A percentile compares a stretch with the other conserved stretches of the same genome.
These are phyloP conservation scores for Globisporangium spinosum DNA, from an alignment of 352 stramenopile species.

Conservation along the genomic window DNA sequence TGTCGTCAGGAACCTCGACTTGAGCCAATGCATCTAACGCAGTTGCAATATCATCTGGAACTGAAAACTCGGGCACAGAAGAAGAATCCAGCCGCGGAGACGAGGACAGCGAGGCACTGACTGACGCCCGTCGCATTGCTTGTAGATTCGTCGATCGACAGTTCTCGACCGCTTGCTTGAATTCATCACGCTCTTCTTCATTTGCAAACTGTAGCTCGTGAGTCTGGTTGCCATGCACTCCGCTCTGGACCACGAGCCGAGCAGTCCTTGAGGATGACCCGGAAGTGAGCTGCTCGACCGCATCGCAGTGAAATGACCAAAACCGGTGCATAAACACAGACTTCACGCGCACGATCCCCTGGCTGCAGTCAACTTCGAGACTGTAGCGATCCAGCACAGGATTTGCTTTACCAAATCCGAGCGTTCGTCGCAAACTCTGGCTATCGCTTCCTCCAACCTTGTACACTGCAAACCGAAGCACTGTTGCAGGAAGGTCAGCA, in stretches of 20 bases:
- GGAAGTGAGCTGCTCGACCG: slow-evolving; percentile 45
- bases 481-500: slow-evolving; percentile 49
- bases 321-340: slow-evolving; percentile 83
- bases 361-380: slow-evolving; percentile 66
- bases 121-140: slow-evolving; percentile 34
- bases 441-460: slow-evolving; percentile 63
- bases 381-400: slow-evolving; percentile 74
- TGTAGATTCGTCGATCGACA: slow-evolving; percentile 42
- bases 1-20: neutral
- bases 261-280: slow-evolving; percentile 39
- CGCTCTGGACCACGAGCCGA: slow-evolving; percentile 49
- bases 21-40: neutral
- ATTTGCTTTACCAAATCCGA: slow-evolving; percentile 69
- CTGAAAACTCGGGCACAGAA: slow-evolving; percentile 21
- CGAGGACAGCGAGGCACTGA: slow-evolving; percentile 18
- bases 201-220: slow-evolving; percentile 77
- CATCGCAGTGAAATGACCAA: slow-evolving; percentile 76
- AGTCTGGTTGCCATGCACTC: slow-evolving; percentile 45
- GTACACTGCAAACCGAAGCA: slow-evolving; percentile 72
- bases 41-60: slow-evolving; percentile 20
- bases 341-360: slow-evolving; percentile 70
- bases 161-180: slow-evolving; percentile 57
- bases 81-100: slow-evolving; percentile 22
- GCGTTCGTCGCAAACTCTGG: slow-evolving; percentile 47
- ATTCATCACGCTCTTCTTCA: slow-evolving; percentile 60